Evolutionary conservation across 495 filamentous ascomycete genomes (phyloP).

Genomic region (Aspergillus ostianus): DNA sequence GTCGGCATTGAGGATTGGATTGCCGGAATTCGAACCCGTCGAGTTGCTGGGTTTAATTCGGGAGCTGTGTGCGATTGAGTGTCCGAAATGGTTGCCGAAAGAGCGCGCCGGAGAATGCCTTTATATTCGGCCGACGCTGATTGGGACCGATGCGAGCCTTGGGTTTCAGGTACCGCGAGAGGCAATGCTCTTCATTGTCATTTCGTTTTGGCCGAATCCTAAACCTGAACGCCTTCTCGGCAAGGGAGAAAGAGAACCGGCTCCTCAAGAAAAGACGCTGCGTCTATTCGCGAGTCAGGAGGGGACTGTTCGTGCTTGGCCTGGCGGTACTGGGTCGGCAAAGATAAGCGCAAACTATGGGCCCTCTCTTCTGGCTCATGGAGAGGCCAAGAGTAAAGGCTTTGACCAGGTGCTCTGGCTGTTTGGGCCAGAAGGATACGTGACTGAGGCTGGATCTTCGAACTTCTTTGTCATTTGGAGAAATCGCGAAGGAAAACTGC

Average conservation of each 20-base stretch:
- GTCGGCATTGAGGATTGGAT: neutral
- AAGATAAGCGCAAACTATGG: slow-evolving; percentile 6
- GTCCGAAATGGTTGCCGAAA: neutral
- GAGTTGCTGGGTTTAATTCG: neutral
- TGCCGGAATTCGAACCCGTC: neutral
- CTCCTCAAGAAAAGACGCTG: neutral
- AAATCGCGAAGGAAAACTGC: neutral
- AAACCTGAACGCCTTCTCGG: neutral
- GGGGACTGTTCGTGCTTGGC: slow-evolving; percentile 2
- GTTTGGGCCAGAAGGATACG: neutral
- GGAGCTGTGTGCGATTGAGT: neutral
- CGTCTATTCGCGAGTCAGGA: neutral
- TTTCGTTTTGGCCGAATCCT: neutral
- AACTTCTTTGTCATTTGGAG: slow-evolving; percentile 10
- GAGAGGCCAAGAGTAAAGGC: neutral
- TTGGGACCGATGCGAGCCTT: neutral
- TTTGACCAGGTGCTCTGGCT: slow-evolving; percentile 7
- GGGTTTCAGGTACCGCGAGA: slow-evolving; percentile 2
- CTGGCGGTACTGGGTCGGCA: slow-evolving; percentile 3
- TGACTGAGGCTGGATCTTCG: slow-evolving; percentile 2
- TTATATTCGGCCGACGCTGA: slow-evolving; percentile 5
- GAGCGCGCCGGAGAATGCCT: neutral
- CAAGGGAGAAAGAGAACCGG: no score
- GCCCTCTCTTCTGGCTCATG: neutral
- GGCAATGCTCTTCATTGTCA: slow-evolving; percentile 1